A percentile compares a stretch with the other conserved stretches of the same genome.
Conservation (phyloP, 2,329 filamentous ascomycete species). For the Pseudogymnoascus sp. region DNA sequence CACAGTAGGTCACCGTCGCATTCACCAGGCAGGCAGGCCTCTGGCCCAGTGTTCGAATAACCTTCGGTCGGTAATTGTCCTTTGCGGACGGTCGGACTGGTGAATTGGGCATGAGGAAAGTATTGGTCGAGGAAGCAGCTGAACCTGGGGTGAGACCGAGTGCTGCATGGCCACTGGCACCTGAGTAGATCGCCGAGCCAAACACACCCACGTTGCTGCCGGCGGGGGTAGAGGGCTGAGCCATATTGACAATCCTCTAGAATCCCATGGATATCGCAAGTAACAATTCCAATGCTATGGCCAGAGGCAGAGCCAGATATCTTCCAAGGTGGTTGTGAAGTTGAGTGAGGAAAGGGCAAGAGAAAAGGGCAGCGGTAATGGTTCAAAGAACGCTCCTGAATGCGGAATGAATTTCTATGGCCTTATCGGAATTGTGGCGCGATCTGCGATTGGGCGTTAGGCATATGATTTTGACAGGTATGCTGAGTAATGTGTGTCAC, state of each 20-base stretch:
- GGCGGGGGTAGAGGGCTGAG: conserved; percentile 39
- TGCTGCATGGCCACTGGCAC: conserved; percentile 17
- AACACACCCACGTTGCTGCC: conserved; percentile 35
- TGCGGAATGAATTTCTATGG: conserved; percentile 6
- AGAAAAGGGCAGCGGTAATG: neutral
- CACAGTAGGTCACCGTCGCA: conserved; percentile 97
- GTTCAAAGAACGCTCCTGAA: conserved; percentile 1
- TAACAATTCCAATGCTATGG: neutral
- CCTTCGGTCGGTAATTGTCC: conserved; percentile 77
- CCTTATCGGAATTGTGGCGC: conserved; percentile 9
- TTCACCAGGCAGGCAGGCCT: conserved; percentile 93
- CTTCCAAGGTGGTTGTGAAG: neutral
- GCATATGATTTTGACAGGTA: neutral
- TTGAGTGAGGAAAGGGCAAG: neutral
- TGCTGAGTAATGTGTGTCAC: neutral
- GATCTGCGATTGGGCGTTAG: neutral
- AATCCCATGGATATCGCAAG: neutral
- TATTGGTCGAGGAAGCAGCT: conserved; percentile 57
- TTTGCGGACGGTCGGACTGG: conserved; percentile 59
- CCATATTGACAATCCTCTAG: conserved; percentile 29
- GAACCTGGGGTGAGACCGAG: conserved; percentile 36
- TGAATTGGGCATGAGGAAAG: conserved; percentile 86
- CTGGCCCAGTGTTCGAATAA: conserved; percentile 69
- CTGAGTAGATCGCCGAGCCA: conserved; percentile 31
- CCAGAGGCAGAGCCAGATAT: neutral